Evolutionary conservation across 179 eudicot species (phyloP).

Genomic region (Corrigiola litoralis): DNA sequence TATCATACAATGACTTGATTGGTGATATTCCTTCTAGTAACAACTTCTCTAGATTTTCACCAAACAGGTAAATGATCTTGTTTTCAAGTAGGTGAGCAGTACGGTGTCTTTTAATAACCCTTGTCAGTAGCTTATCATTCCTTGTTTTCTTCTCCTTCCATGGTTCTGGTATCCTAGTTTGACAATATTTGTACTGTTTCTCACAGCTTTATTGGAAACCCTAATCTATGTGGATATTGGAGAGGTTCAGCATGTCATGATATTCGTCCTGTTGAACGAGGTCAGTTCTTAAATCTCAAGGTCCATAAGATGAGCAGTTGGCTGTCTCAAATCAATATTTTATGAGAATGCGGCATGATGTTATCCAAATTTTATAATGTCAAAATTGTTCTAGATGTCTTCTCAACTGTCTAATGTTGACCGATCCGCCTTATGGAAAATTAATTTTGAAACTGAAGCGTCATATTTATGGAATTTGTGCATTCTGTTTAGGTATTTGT

Average conservation of each 20-base stretch:
- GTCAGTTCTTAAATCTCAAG: constrained; percentile 22
- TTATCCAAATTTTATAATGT: too few relatives aligned
- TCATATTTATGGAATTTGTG: background rate
- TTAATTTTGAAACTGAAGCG: background rate
- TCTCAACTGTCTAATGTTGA: background rate
- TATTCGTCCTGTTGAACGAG: constrained; percentile 56
- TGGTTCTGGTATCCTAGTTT: background rate
- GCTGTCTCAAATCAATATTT: background rate
- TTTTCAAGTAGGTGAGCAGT: too few relatives aligned
- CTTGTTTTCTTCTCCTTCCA: background rate
- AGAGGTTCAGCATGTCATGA: constrained; percentile 53
- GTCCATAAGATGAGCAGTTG: background rate
- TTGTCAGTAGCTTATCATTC: too few relatives aligned
- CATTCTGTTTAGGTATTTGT: background rate
- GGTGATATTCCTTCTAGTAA: constrained; percentile 79
- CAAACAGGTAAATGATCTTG: constrained; percentile 52
- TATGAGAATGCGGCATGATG: background rate
- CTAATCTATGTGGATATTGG: constrained; percentile 84
- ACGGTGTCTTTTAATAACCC: too few relatives aligned
- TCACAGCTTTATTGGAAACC: constrained; percentile 80
- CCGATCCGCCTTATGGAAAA: background rate
- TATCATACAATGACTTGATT: constrained; percentile 73
- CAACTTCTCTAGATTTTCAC: constrained; percentile 86
- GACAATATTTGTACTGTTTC: background rate
- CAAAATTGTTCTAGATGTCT: too few relatives aligned